A percentile compares a stretch with the other conserved stretches of the same genome.
Evolutionary conservation across 176 grass and related monocot species (phyloP).

Genomic region (Rhynchospora pubera): DNA sequence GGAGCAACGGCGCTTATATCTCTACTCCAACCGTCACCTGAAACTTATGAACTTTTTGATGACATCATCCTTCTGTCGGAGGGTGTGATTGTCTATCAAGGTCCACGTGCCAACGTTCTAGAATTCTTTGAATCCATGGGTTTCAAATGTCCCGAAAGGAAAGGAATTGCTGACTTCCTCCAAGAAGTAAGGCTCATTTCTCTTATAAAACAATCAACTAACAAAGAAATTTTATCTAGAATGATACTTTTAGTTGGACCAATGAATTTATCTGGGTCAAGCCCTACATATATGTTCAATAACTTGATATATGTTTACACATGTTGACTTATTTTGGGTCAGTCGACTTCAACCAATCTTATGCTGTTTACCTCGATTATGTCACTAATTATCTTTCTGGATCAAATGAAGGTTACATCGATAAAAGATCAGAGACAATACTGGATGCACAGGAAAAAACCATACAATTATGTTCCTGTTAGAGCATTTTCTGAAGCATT

Average conservation of each 20-base stretch:
- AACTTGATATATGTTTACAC: too few relatives aligned
- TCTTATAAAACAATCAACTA: background rate
- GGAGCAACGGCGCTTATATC: constrained; percentile 39
- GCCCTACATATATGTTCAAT: too few relatives aligned
- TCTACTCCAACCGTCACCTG: constrained; percentile 44
- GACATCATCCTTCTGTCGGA: constrained; percentile 52
- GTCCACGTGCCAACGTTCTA: constrained; percentile 38
- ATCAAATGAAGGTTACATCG: constrained; percentile 29
- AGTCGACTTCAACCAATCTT: background rate
- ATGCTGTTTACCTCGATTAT: background rate
- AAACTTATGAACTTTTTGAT: constrained; percentile 52
- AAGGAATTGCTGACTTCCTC: constrained; percentile 47
- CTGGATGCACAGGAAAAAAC: constrained; percentile 8
- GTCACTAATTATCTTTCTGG: too few relatives aligned
- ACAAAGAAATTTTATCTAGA: too few relatives aligned
- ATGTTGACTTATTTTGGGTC: too few relatives aligned
- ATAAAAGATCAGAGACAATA: constrained; percentile 46
- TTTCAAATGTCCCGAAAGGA: constrained; percentile 47
- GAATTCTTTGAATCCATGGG: constrained; percentile 50
- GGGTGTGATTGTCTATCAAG: constrained; percentile 47
- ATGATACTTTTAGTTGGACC: too few relatives aligned
- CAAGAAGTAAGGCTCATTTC: constrained; percentile 29
- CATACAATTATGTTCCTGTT: constrained; percentile 33
- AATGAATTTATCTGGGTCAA: too few relatives aligned
- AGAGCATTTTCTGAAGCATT: constrained; percentile 34